phyloP scores from a whole-genome alignment of 2,329 filamentous ascomycete species.

The Fusarium nurragi region DNA sequence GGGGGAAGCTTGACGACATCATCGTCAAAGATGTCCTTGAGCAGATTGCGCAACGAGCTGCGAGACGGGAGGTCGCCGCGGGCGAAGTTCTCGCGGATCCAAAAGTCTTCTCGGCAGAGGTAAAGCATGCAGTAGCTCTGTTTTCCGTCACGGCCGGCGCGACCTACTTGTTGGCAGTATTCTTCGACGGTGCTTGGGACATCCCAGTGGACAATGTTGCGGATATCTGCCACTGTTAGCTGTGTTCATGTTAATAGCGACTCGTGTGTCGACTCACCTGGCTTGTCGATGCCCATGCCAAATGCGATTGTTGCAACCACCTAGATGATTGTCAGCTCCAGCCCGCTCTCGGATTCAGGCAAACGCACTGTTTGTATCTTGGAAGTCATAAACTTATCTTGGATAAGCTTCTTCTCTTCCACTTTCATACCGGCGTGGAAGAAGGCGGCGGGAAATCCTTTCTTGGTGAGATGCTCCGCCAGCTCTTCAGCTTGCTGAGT shows the following conservation, averaged over 20 bases:
- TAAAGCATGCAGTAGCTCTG: conserved; percentile 66
- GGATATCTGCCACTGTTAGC: conserved; percentile 52
- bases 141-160: conserved; percentile 64
- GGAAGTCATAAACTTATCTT: conserved; percentile 62
- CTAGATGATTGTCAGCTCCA: conserved; percentile 5
- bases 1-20: conserved; percentile 31
- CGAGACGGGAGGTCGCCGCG: conserved; percentile 67
- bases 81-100: conserved; percentile 67
- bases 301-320: conserved; percentile 65
- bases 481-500: conserved; percentile 56
- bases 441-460: conserved; percentile 54
- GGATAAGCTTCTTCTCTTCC: conserved; percentile 55
- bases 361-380: conserved; percentile 50
- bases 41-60: conserved; percentile 56
- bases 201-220: conserved; percentile 64
- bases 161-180: conserved; percentile 67
- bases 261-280: conserved; percentile 26
- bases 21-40: conserved; percentile 61
- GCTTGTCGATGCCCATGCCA: conserved; percentile 69
- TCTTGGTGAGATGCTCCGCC: conserved; percentile 48
- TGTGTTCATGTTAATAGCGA: not conserved
- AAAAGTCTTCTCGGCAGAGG: conserved; percentile 65
- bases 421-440: conserved; percentile 63
- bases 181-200: conserved; percentile 63
- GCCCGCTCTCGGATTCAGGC: fast-evolving